Conservation (phyloP, 164 flowering plant genomes). For the Vitis labrusca region DNA sequence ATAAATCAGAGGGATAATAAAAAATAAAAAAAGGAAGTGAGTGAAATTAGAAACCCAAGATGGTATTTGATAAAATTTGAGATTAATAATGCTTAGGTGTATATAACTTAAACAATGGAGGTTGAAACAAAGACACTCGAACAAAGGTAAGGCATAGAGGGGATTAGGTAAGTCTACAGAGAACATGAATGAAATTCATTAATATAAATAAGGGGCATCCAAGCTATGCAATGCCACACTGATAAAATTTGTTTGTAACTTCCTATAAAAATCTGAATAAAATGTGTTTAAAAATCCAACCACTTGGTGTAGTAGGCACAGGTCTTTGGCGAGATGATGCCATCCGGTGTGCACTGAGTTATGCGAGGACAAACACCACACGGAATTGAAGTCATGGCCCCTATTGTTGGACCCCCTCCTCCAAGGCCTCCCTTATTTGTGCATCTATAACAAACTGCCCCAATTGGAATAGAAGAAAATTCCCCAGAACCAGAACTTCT, state of each 20-base stretch:
- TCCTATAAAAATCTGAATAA: not conserved
- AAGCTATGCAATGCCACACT: not conserved
- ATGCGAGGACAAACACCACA: slow-evolving; percentile 89
- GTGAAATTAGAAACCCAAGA: too few relatives aligned
- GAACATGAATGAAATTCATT: not conserved
- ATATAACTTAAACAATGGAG: too few relatives aligned
- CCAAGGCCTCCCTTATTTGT: slow-evolving; percentile 9
- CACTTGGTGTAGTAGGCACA: slow-evolving; percentile 74
- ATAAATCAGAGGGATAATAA: too few relatives aligned
- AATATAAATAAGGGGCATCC: not conserved
- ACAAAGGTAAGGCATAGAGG: not conserved
- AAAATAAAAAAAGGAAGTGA: too few relatives aligned
- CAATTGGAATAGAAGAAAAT: slow-evolving; percentile 51
- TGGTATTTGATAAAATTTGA: too few relatives aligned
- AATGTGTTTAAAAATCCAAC: slow-evolving; percentile 53
- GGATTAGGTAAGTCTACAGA: not conserved
- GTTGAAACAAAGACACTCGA: too few relatives aligned
- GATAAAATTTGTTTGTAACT: not conserved
- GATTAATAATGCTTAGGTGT: too few relatives aligned
- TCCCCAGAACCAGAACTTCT: slow-evolving; percentile 65
- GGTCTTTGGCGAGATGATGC: slow-evolving; percentile 67
- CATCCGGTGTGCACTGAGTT: slow-evolving; percentile 74
- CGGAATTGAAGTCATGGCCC: slow-evolving; percentile 72
- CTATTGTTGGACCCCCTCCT: slow-evolving; percentile 26
- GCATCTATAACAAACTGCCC: slow-evolving; percentile 53